Conservation (phyloP, 352 stramenopile species). For the Achlya hypogyna region DNA sequence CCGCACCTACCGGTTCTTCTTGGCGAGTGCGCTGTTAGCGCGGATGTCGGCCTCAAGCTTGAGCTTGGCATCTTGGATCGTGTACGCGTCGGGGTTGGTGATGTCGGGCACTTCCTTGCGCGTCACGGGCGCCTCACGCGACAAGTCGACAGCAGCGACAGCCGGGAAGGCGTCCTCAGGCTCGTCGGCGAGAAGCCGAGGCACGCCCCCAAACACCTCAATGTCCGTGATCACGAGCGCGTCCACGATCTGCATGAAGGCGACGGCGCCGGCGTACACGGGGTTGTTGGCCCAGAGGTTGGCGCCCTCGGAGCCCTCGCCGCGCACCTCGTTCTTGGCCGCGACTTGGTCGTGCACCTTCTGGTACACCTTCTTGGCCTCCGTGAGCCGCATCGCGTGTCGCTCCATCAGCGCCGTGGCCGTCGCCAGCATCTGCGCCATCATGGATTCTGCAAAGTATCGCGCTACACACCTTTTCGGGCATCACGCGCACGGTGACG, state of each 20-base stretch:
- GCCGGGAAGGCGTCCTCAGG: background rate
- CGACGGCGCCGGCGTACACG: conserved; percentile 1
- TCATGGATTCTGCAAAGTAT: background rate
- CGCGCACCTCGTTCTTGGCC: conserved; percentile 12
- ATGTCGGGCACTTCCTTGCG: conserved; percentile 56
- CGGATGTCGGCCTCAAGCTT: conserved; percentile 83
- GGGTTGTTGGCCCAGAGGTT: conserved; percentile 8
- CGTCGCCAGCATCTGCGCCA: conserved; percentile 27
- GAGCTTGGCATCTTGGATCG: conserved; percentile 87
- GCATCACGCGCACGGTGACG: conserved; percentile 50
- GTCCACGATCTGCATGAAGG: conserved; percentile 1
- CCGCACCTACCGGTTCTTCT: conserved; percentile 70
- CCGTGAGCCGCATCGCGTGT: conserved; percentile 29
- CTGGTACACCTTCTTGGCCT: conserved; percentile 29
- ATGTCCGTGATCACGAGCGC: background rate
- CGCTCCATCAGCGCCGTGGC: conserved; percentile 31
- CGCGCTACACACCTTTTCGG: conserved; percentile 28
- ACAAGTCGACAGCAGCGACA: background rate
- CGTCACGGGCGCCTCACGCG: background rate
- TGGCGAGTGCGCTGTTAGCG: conserved; percentile 45
- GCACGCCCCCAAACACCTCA: background rate
- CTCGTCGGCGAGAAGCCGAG: background rate
- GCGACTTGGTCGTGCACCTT: conserved; percentile 1
- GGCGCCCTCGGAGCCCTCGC: background rate
- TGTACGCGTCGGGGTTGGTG: conserved; percentile 73